Percentiles rank a stretch among this genome's conserved stretches.
phyloP scores from a whole-genome alignment of 805 yeast species.

The Osmozyma mogii region DNA sequence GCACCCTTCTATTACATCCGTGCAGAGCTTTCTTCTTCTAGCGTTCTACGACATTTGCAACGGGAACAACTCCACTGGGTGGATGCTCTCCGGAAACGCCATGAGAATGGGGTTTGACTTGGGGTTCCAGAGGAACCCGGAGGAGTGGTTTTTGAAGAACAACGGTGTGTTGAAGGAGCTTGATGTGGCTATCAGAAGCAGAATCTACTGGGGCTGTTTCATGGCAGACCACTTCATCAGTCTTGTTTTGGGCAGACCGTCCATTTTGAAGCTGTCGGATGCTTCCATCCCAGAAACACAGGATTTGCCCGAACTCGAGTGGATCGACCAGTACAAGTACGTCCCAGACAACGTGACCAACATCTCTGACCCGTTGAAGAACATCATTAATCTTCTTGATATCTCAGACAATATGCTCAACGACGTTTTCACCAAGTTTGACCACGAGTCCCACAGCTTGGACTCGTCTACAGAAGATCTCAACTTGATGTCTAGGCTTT shows the following conservation, averaged over 20 bases:
- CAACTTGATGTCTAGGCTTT: slow-evolving; percentile 31
- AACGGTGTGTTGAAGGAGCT: slow-evolving; percentile 35
- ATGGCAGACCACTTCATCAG: slow-evolving; percentile 59
- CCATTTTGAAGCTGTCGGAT: slow-evolving; percentile 45
- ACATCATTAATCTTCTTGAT: slow-evolving; percentile 34
- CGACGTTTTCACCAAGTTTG: slow-evolving; percentile 36
- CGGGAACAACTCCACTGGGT: slow-evolving; percentile 50
- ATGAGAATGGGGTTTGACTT: slow-evolving; percentile 58
- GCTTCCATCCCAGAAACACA: slow-evolving; percentile 54
- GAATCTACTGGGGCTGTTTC: slow-evolving; percentile 63
- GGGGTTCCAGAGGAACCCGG: slow-evolving; percentile 56
- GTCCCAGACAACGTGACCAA: slow-evolving; percentile 18
- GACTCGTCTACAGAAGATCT: slow-evolving; percentile 26
- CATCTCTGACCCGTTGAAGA: slow-evolving; percentile 37
- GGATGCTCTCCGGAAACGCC: slow-evolving; percentile 58
- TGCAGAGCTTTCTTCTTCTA: slow-evolving; percentile 50
- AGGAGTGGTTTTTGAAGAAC: slow-evolving; percentile 46
- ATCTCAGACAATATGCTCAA: slow-evolving; percentile 39
- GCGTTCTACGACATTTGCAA: slow-evolving; percentile 57
- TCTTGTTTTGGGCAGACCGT: slow-evolving; percentile 51
- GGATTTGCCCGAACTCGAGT: slow-evolving; percentile 51
- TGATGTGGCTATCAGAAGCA: slow-evolving; percentile 47
- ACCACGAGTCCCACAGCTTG: slow-evolving; percentile 14
- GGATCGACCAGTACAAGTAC: slow-evolving; percentile 54
- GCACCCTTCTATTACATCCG: slow-evolving; percentile 43